Percentiles rank a stretch among this genome's conserved stretches.
Conservation (phyloP, 2,329 filamentous ascomycete genomes). For the Aureobasidium vineae region DNA sequence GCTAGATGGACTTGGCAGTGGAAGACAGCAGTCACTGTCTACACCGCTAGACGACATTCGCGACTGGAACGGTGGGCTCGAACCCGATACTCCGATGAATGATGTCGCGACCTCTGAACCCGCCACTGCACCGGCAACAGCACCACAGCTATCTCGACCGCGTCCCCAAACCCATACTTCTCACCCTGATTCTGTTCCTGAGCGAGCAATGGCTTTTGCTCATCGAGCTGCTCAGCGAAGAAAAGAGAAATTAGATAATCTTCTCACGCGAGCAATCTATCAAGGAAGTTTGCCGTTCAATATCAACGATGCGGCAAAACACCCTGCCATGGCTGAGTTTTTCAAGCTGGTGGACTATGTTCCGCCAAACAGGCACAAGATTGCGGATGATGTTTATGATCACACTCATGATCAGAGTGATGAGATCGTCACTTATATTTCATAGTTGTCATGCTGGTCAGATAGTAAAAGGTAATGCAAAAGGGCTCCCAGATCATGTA, state of each 20-base stretch:
- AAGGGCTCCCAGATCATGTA: not conserved
- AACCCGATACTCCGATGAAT: conserved; percentile 4
- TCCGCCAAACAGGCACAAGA: not conserved
- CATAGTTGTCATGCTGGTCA: not conserved
- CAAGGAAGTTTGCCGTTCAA: conserved; percentile 19
- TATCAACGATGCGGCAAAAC: not conserved
- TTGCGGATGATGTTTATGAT: conserved; percentile 23
- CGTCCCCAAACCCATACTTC: not conserved
- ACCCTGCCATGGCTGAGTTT: conserved; percentile 21
- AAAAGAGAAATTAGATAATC: conserved; percentile 10
- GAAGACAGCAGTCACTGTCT: not conserved
- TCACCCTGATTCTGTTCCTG: not conserved
- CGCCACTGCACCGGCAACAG: not conserved
- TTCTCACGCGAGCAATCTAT: conserved; percentile 12
- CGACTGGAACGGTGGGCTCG: not conserved
- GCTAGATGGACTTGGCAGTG: not conserved
- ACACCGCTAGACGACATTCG: conserved; percentile 6
- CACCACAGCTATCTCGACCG: not conserved
- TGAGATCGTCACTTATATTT: conserved; percentile 4
- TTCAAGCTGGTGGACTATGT: conserved; percentile 20
- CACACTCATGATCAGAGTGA: conserved; percentile 2
- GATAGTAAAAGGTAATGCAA: not conserved
- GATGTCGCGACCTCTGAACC: not conserved
- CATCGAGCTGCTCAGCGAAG: conserved; percentile 6
- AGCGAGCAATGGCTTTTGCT: conserved; percentile 9